Conservation (phyloP, 2,329 filamentous ascomycete genomes). For the Penicillium sp. region DNA sequence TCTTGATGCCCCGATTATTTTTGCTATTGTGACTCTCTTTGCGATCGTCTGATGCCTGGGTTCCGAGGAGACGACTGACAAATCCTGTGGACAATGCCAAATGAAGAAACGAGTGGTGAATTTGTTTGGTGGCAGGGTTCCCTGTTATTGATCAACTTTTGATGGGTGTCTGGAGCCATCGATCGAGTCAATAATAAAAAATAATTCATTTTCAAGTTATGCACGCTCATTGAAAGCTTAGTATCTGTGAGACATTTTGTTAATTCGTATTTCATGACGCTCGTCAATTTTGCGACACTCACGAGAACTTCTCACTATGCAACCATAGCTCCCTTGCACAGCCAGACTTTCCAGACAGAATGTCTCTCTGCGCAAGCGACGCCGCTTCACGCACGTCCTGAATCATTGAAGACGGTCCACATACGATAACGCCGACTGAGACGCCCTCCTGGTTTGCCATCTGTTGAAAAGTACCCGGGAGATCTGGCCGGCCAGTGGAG, state of each 20-base stretch:
- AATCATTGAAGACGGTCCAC: constrained; percentile 21
- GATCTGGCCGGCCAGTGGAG: constrained; percentile 17
- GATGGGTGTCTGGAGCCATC: not conserved
- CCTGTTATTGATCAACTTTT: not conserved
- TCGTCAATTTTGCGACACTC: constrained; percentile 21
- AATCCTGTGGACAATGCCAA: not conserved
- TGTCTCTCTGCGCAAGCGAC: constrained; percentile 44
- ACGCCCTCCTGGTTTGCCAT: constrained; percentile 8
- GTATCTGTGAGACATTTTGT: not conserved
- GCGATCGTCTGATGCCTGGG: not conserved
- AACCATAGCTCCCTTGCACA: constrained; percentile 44
- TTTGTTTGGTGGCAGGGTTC: no score
- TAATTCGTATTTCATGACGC: no score
- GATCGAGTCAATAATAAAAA: not conserved
- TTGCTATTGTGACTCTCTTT: not conserved
- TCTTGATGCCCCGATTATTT: not conserved
- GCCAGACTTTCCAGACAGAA: constrained; percentile 32
- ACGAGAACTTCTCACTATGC: constrained; percentile 53
- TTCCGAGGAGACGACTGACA: not conserved
- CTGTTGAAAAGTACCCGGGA: constrained; percentile 8
- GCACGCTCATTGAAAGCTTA: not conserved
- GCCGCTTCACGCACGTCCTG: constrained; percentile 53
- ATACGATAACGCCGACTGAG: constrained; percentile 20
- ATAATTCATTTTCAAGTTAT: not conserved
- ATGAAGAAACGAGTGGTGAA: not conserved